Evolutionary conservation across 116 monocot genomes (phyloP).

Genomic region (Cymodocea nodosa): DNA sequence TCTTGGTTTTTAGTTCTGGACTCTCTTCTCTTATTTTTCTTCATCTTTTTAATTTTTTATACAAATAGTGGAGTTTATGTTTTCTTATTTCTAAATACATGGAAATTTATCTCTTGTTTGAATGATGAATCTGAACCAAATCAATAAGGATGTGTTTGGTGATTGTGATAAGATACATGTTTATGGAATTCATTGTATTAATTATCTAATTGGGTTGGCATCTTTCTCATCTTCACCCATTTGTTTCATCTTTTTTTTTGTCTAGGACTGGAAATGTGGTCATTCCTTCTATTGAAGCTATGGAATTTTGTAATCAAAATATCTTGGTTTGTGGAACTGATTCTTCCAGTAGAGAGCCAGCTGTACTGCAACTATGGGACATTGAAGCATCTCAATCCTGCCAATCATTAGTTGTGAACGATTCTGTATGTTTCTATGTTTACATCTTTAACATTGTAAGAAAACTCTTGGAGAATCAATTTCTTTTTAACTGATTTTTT

Average conservation of each 20-base stretch:
- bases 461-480: slow-evolving; percentile 1
- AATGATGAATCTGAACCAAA: no score
- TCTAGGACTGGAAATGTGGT: slow-evolving; percentile 26
- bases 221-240: background rate
- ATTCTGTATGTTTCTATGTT: slow-evolving; percentile 62
- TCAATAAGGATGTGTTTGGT: no score
- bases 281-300: slow-evolving; percentile 36
- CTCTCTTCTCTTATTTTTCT: no score
- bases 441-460: no score
- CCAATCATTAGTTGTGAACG: slow-evolving; percentile 45
- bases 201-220: no score
- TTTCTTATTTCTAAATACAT: no score
- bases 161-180: no score
- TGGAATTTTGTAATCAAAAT: slow-evolving; percentile 66
- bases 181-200: no score
- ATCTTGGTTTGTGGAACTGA: slow-evolving; percentile 67
- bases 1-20: no score
- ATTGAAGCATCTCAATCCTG: slow-evolving; percentile 52
- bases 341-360: slow-evolving; percentile 37
- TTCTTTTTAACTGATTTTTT: slow-evolving; percentile 12
- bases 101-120: no score
- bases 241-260: background rate
- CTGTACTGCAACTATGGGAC: slow-evolving; percentile 82
- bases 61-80: no score
- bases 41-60: no score